phyloP scores from a whole-genome alignment of 1,139 yeast species.

The Blastobotrys persicus region DNA sequence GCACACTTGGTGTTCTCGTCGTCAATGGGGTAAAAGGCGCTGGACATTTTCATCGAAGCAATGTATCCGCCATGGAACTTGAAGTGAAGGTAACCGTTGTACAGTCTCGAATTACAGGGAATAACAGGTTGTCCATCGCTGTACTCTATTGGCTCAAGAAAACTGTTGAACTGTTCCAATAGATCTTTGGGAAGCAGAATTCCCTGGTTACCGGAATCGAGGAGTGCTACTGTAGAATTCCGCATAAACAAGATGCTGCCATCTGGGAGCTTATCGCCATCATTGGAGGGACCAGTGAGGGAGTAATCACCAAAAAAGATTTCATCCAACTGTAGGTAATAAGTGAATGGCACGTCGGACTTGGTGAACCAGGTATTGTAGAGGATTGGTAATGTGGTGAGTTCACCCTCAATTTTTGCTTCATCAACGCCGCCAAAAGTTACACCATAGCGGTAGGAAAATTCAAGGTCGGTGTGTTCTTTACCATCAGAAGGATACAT shows the following conservation, averaged over 20 bases:
- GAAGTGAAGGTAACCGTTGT: neutral
- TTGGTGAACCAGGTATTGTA: neutral
- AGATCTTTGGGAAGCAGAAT: neutral
- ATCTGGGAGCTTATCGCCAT: neutral
- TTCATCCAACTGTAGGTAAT: slow-evolving; percentile 6
- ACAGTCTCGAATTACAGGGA: neutral
- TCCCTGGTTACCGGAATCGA: slow-evolving; percentile 8
- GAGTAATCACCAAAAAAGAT: slow-evolving; percentile 9
- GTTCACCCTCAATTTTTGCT: slow-evolving; percentile 2
- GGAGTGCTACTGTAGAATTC: slow-evolving; percentile 10
- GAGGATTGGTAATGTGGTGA: slow-evolving; percentile 3
- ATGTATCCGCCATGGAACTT: slow-evolving; percentile 4
- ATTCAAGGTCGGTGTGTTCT: neutral
- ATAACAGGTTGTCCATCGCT: neutral
- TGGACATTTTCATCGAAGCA: neutral
- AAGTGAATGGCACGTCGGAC: neutral
- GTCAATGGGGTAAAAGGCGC: slow-evolving; percentile 1
- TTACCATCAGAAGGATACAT: slow-evolving; percentile 4
- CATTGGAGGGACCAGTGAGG: slow-evolving; percentile 7
- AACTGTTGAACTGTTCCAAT: neutral
- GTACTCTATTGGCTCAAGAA: neutral
- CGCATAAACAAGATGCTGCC: neutral
- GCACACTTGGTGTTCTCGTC: slow-evolving; percentile 9
- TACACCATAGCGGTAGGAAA: neutral
- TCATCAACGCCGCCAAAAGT: slow-evolving; percentile 9